Conservation (phyloP, 495 filamentous ascomycete species). For the Penicillium salamii region DNA sequence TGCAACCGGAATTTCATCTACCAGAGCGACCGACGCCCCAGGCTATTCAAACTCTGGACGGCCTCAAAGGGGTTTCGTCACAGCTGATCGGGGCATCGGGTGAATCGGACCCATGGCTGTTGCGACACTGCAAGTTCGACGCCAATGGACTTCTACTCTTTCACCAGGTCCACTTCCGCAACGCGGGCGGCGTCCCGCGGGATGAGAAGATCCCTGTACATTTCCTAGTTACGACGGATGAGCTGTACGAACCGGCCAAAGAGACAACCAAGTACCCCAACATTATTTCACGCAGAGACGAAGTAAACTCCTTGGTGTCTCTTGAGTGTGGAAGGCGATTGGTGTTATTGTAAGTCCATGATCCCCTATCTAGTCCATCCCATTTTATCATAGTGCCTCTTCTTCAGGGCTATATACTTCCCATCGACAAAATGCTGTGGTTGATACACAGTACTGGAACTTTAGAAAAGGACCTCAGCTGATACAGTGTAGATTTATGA, state of each 20-base stretch:
- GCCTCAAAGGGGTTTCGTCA: slow-evolving; percentile 5
- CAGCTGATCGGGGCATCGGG: slow-evolving; percentile 13
- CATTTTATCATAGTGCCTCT: no score
- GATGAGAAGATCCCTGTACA: slow-evolving; percentile 18
- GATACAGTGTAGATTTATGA: no score
- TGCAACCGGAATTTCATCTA: slow-evolving; percentile 2
- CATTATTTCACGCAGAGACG: no score
- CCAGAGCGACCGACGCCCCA: slow-evolving; percentile 6
- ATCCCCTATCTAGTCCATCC: no score
- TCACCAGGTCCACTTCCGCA: slow-evolving; percentile 18
- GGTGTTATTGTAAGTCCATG: no score
- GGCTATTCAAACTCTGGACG: slow-evolving; percentile 15
- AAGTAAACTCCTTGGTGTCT: no score
- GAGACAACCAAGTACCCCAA: slow-evolving; percentile 1
- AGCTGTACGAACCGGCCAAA: slow-evolving; percentile 8
- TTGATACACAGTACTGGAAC: no score
- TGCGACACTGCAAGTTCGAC: slow-evolving; percentile 16
- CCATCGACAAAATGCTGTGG: no score
- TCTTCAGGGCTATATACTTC: no score
- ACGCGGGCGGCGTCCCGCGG: slow-evolving; percentile 15
- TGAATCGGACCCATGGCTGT: slow-evolving; percentile 22
- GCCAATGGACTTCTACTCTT: slow-evolving; percentile 8
- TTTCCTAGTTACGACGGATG: slow-evolving; percentile 15
- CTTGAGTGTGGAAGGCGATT: no score
- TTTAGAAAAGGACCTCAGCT: no score